Evolutionary conservation across 2,329 filamentous ascomycete species (phyloP), one percentile per base, ranked within the genome.

Genomic region (Proliferodiscus dingleyae): DNA sequence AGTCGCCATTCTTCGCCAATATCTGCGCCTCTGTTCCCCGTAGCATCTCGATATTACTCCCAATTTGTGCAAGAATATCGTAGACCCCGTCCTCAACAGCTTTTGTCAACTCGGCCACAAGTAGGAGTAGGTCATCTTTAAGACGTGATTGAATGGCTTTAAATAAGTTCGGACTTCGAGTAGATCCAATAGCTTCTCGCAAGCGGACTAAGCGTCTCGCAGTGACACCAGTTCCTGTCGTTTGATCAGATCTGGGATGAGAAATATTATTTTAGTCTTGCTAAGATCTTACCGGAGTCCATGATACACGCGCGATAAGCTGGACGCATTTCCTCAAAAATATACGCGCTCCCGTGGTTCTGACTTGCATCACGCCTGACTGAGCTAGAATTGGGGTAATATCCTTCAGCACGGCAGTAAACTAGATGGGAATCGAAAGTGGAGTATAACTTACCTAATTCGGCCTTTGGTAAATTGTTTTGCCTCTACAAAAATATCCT

Each of bases 291-390:
- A 24, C 41, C 8, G 2, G 22, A 29, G 18, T 39, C 42, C 15
- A n/a, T 2, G 19, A 7, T 21, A n/a, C 44, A 46, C 4, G 19
- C 29, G 13, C 21, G 21, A 41, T 46, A 46, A 13, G 29, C 32
- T 7, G 44, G 44, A 5, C n/a, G 4, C 30, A 46, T 41, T 16
- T 34, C 15, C 6, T 42, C 21, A 13, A 15, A 37, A 13, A 42
- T 37, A 26, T 42, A 46, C 15, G 37, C 18, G 16, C 37, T 36
- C n/a, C 13, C 8, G 10, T 46, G 44, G 11, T 41, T 36, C 21
- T 16, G 16, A n/a, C 11, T 41, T 15, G 44, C 44, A 13, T 46
- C 29, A 3, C 37, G 37, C 16, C 36, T 41, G 5, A 46, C 37
- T 24, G 1, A 4, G 8, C 44, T 26, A 11, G 6, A 6, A 11